Percentiles rank a stretch among this genome's conserved stretches.
These are phyloP conservation scores for Elaeis guineensis DNA, from an alignment of 176 grass and related monocot genomes.

Conservation along the genomic window DNA sequence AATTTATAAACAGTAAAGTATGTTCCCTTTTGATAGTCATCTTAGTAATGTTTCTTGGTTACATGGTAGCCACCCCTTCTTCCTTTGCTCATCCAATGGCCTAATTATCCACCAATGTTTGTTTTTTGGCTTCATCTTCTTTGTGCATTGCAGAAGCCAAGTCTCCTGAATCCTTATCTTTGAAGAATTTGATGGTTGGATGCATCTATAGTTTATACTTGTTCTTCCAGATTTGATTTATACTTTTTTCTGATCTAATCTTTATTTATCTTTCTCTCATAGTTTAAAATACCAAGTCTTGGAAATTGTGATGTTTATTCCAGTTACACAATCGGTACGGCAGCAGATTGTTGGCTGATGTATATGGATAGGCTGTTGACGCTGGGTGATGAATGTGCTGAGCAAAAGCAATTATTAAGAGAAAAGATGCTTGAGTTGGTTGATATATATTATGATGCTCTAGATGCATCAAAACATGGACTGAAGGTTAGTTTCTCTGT, in stretches of 20 bases:
- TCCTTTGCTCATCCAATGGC: too few relatives aligned
- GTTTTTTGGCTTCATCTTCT: too few relatives aligned
- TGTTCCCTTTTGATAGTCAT: too few relatives aligned
- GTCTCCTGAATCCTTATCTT: too few relatives aligned
- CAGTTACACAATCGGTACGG: slow-evolving; percentile 29
- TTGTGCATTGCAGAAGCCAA: too few relatives aligned
- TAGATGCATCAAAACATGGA: slow-evolving; percentile 60
- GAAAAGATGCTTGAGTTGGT: slow-evolving; percentile 42
- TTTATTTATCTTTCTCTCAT: not conserved
- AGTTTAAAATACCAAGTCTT: not conserved
- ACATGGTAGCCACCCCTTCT: too few relatives aligned
- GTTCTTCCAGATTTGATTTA: too few relatives aligned
- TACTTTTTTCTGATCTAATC: not conserved
- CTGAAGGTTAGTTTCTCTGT: slow-evolving; percentile 32
- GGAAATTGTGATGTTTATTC: not conserved
- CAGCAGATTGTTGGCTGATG: slow-evolving; percentile 49
- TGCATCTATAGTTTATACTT: too few relatives aligned
- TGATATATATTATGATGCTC: slow-evolving; percentile 66
- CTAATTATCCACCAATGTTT: too few relatives aligned
- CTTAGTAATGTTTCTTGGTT: too few relatives aligned
- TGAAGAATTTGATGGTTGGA: too few relatives aligned
- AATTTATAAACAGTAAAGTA: too few relatives aligned
- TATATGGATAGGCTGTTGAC: slow-evolving; percentile 70
- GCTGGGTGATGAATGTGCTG: slow-evolving; percentile 5
- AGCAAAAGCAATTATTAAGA: slow-evolving; percentile 14